Base-by-base conservation (phyloP, 2,329 filamentous ascomycete genomes). In the Truncatella angustata region DNA sequence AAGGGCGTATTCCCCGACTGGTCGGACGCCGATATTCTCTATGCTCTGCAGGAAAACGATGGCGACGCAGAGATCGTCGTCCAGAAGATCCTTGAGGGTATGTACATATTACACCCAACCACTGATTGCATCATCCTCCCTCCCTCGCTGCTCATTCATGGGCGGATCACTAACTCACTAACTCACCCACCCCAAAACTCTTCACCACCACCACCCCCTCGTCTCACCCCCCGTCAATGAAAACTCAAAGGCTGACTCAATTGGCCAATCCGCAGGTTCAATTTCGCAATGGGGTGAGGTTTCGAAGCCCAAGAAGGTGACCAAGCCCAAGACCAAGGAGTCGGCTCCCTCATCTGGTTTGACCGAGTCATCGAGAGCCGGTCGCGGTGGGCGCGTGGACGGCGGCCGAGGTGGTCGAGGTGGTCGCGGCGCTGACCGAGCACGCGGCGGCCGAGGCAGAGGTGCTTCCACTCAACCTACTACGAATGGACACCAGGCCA, bases 1-100 rank as follows among this genome's bases (percentile, higher is more conserved):
- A 91, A 90, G 76, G 92, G 96, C 71, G 86, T 97, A 76, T 97
- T 96, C 77, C 85, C 90, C 54, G 88, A 91, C 72, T 97, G 93
- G 94, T 93, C 91, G 63, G 90, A 96, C 66, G 90, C 92, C 71
- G 93, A 97, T 71, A 84, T 97, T 58, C 85, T 97, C 58, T 94
- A 94, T 70, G 92, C 92, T 56, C 80, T 99, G 54, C 85, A 96
- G 72, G 94, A 99, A 77, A 88, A 87, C 52, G 82, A 90, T 63
- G 90, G 89, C 63, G 88, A 94, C 72, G 78, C 91, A 64, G 82
- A 88, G 62, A 74, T 82, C 63, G 84, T 88, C 59, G 88, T 90
- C 67, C 85, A 88, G 64, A 85, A 86, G 71, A 93, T 94, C 70
- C 84, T 86, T 63, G 87, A 92, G 72, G 88, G 88, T 91, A 45